Base-by-base conservation (phyloP, 495 filamentous ascomycete genomes). In the Hypoxylon cercidicola region DNA sequence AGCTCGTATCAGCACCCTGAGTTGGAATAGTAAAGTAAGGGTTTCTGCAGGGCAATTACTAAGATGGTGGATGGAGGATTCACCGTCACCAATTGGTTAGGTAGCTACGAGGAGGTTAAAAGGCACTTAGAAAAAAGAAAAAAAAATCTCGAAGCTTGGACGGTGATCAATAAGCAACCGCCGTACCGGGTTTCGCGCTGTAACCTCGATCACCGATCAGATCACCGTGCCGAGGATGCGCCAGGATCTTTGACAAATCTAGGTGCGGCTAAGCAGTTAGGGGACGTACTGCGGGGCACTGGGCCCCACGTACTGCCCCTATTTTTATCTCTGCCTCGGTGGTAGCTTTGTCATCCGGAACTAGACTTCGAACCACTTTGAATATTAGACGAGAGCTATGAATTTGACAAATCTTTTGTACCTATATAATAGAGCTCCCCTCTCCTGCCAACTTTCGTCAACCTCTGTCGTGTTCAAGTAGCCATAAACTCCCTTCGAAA, bases 111-210 rank as follows among this genome's bases (percentile, higher is more conserved):
- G 12, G 21, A 39, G 13, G 20, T 25, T n/a, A 8, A 6, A 45
- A 23, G 0, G 10, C 19, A 40, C 19, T 28, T 12, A 6, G 8
- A 47, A 35, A n/a, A 13, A 35, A 28, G 28, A 54, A 48, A 43
- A 10, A 4, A 49, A 63, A 45, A 43, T 19, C 21, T 39, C 47
- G 57, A 41, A 53, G 25, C 39, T 46, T 1, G 34, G 20, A 34
- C 43, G 55, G 49, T 46, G 43, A 65, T 65, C 49, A 65, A 20
- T 65, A 65, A 65, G 55, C 55, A 52, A 20, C 61, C 48, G 62
- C 41, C 44, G 28, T 34, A 20, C 32, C 41, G 62, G 55, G 53
- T 54, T 41, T 20, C 21, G 21, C 34, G 34, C 13, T 37, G 34
- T 37, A 37, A 37, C 34, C 34, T 37, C 11, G 11, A n/a, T n/a